Conservation (phyloP, 148 eudicot genomes). For the Rhododendron mucronatum region DNA sequence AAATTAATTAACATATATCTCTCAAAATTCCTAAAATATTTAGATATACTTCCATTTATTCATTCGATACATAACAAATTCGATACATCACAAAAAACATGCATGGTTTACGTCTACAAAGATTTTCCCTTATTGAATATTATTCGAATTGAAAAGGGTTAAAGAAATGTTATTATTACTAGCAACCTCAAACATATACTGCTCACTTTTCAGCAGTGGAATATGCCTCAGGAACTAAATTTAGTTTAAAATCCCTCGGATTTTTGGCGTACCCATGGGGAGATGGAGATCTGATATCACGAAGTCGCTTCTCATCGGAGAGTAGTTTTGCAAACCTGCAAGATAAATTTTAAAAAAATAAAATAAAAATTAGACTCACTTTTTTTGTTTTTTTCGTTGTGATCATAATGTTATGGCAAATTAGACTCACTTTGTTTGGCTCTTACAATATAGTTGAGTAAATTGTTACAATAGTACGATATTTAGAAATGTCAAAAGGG, state of each 20-base stretch:
- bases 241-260: not conserved
- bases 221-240: not conserved
- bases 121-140: not conserved
- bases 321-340: constrained; percentile 10
- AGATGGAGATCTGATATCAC: not conserved
- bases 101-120: not conserved
- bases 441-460: no score
- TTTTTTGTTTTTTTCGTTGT: no score
- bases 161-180: not conserved
- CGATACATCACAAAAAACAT: not conserved
- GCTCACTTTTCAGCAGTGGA: not conserved
- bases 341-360: no score
- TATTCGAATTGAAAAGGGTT: not conserved
- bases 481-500: no score
- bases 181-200: not conserved
- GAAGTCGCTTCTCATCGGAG: not conserved
- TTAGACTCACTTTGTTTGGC: no score
- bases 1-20: not conserved
- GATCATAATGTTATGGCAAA: no score
- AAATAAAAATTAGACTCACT: not conserved
- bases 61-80: not conserved
- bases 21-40: not conserved
- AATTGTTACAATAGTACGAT: no score
- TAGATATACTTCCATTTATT: not conserved
- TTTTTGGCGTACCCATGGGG: not conserved